Conservation (phyloP, 441 rosid genomes). For the Erodium trifolium region DNA sequence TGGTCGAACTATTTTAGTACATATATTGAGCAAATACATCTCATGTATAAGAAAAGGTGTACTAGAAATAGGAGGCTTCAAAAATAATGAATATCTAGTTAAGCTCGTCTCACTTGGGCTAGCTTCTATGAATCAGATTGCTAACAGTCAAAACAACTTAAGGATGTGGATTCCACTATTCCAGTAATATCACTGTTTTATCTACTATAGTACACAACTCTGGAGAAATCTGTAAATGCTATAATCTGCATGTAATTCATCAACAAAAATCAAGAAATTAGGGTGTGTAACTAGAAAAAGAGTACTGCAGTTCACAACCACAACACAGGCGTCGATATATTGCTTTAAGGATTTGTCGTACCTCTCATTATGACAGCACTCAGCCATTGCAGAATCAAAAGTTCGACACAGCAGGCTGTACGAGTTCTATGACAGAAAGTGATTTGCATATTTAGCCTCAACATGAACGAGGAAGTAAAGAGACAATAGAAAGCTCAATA, state of each 20-base stretch:
- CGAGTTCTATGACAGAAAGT: slow-evolving; percentile 33
- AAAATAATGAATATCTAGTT: neutral
- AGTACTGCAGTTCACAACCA: too few relatives aligned
- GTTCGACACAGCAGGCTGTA: slow-evolving; percentile 55
- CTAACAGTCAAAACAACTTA: neutral
- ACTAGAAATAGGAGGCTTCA: neutral
- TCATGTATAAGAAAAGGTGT: neutral
- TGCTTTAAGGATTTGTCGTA: slow-evolving; percentile 15
- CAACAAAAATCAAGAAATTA: neutral
- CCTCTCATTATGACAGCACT: slow-evolving; percentile 64
- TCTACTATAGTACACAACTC: neutral
- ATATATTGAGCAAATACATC: neutral
- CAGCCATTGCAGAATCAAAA: slow-evolving; percentile 56
- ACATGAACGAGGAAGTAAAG: neutral
- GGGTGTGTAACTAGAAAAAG: neutral
- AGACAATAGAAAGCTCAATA: neutral
- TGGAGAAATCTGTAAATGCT: neutral
- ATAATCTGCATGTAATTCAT: neutral
- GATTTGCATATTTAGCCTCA: slow-evolving; percentile 17
- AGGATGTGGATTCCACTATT: neutral
- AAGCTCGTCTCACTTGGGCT: neutral
- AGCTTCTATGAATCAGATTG: neutral
- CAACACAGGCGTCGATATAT: too few relatives aligned
- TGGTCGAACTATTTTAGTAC: neutral
- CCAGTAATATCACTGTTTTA: neutral